phyloP scores from a whole-genome alignment of 306 rosid species.

The Rubus parviflorus region DNA sequence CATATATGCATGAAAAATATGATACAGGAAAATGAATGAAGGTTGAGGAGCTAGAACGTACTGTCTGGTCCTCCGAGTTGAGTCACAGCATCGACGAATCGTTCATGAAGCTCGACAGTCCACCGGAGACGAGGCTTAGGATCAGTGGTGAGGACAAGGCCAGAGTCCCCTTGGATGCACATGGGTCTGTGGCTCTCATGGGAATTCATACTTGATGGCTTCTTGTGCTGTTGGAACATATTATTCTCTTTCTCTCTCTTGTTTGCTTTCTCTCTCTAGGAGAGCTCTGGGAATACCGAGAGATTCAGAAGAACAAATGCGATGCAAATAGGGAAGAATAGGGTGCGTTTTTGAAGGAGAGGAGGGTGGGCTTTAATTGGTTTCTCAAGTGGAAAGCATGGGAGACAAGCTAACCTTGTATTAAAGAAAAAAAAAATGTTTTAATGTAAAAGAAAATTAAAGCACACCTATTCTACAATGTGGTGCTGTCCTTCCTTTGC shows the following conservation, averaged over 20 bases:
- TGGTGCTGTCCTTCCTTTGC: conserved; percentile 54
- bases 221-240: conserved; percentile 95
- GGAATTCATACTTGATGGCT: conserved; percentile 94
- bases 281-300: conserved; percentile 57
- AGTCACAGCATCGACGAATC: conserved; percentile 97
- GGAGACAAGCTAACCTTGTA: conserved; percentile 39
- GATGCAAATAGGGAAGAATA: conserved; percentile 88
- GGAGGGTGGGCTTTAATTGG: conserved; percentile 43
- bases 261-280: conserved; percentile 37
- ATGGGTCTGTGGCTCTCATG: conserved; percentile 78
- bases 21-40: not conserved
- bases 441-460: conserved; percentile 27
- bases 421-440: conserved; percentile 5
- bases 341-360: conserved; percentile 91
- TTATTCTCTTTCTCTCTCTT: conserved; percentile 49
- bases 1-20: not conserved
- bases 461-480: conserved; percentile 49
- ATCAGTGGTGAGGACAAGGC: conserved; percentile 98
- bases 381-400: conserved; percentile 44
- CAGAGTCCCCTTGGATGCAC: conserved; percentile 98
- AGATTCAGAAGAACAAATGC: conserved; percentile 98
- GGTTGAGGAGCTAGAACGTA: conserved; percentile 24
- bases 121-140: conserved; percentile 98
- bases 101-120: conserved; percentile 98
- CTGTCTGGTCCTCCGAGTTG: conserved; percentile 99